Evolutionary conservation across 192 early-diverging fungal genomes (phyloP).

Genomic region (Haplosporangium gracile): DNA sequence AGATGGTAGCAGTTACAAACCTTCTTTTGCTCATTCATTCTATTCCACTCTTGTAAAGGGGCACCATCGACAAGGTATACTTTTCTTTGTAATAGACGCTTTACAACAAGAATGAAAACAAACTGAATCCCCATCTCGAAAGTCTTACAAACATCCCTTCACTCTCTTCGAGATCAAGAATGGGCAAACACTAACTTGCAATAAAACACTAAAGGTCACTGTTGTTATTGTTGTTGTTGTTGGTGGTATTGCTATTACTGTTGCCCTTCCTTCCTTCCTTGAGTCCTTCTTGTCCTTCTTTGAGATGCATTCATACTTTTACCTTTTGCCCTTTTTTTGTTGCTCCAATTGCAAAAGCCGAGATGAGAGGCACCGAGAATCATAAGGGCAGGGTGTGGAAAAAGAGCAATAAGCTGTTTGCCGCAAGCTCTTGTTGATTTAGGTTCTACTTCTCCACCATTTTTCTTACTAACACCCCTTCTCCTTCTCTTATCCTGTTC

Average conservation of each 20-base stretch:
- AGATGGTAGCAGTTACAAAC: background rate
- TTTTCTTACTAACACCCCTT: background rate
- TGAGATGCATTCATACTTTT: background rate
- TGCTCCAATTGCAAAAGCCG: background rate
- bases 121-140: background rate
- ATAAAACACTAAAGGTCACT: background rate
- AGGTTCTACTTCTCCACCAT: background rate
- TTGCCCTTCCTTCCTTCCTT: background rate
- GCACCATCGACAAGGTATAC: background rate
- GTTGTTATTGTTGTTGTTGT: no score
- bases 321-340: background rate
- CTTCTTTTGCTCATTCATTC: background rate
- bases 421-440: background rate
- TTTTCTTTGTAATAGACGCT: background rate
- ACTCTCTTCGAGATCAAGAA: background rate
- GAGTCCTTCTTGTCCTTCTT: background rate
- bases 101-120: background rate
- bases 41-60: background rate
- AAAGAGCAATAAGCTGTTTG: background rate
- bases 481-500: no score
- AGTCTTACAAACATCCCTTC: background rate
- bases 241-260: no score
- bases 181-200: background rate
- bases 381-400: background rate
- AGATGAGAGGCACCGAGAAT: background rate